These are phyloP conservation scores for Yamagishiella unicocca DNA, from an alignment of 139 green algal species.

Conservation along the genomic window DNA sequence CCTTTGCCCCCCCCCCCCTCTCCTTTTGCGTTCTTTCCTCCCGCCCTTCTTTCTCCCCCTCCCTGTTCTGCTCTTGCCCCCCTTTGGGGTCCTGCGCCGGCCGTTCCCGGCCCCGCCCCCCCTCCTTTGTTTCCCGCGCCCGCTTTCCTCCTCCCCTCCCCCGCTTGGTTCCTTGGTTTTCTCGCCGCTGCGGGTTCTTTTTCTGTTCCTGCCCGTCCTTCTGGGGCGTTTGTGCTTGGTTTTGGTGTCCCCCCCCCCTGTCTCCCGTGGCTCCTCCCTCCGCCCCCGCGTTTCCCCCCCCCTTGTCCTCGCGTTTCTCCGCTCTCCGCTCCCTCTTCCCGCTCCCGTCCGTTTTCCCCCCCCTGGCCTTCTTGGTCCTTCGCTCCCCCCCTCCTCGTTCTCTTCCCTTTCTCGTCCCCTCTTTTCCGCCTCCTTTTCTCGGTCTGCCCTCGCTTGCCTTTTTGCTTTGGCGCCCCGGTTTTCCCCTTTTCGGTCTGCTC, in stretches of 20 bases:
- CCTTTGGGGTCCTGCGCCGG: neutral
- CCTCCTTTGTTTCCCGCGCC: neutral
- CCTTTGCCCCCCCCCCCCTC: neutral
- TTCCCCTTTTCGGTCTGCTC: neutral
- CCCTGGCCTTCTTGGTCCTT: neutral
- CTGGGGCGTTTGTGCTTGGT: neutral
- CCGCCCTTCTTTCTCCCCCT: neutral
- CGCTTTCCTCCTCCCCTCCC: no score
- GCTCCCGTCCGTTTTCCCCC: neutral
- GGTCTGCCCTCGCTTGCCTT: neutral
- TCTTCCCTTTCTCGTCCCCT: neutral
- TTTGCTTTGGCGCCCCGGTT: neutral
- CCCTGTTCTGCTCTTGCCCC: neutral
- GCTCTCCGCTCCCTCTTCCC: neutral
- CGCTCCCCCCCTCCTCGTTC: neutral
- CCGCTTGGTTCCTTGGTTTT: conserved; percentile 58
- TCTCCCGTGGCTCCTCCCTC: no score
- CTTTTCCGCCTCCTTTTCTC: neutral
- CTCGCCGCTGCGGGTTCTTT: neutral
- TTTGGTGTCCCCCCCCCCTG: neutral
- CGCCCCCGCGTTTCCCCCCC: no score
- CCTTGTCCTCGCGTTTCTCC: neutral
- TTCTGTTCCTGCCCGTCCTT: neutral
- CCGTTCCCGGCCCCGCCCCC: neutral
- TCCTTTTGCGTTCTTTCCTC: neutral